Conservation (phyloP, 139 green algal genomes). For the Yamagishiella unicocca region DNA sequence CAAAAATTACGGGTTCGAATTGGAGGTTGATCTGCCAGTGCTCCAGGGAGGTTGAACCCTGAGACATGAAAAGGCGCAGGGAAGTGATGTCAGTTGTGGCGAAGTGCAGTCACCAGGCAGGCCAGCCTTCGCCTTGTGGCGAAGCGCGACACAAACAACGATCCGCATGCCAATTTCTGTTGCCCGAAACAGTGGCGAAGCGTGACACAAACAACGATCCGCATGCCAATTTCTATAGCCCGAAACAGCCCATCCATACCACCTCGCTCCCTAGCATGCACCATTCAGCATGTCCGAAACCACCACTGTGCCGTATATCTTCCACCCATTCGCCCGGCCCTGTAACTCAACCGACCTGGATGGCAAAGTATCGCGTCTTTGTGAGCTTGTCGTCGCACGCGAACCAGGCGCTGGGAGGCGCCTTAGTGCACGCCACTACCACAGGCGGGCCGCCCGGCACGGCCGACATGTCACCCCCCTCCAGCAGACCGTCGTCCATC, state of each 20-base stretch:
- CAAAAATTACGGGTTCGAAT: constrained; percentile 97
- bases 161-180: no score
- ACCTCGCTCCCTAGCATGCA: no score
- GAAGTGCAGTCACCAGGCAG: no score
- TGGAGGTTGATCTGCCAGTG: constrained; percentile 88
- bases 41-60: constrained; percentile 85
- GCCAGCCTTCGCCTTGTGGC: no score
- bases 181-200: no score
- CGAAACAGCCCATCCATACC: no score
- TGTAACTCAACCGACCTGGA: constrained; percentile 66
- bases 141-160: not conserved
- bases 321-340: no score
- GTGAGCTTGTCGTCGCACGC: constrained; percentile 76
- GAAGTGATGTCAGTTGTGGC: no score
- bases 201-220: not conserved
- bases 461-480: not conserved
- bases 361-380: constrained; percentile 79
- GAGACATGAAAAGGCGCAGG: no score
- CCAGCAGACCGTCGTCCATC: not conserved
- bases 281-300: no score
- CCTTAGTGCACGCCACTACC: constrained; percentile 19
- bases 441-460: constrained; percentile 3
- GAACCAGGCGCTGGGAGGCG: constrained; percentile 74
- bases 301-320: no score
- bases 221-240: no score